Base-by-base conservation (phyloP, 2,329 filamentous ascomycete genomes). In the Curvularia lunata region DNA sequence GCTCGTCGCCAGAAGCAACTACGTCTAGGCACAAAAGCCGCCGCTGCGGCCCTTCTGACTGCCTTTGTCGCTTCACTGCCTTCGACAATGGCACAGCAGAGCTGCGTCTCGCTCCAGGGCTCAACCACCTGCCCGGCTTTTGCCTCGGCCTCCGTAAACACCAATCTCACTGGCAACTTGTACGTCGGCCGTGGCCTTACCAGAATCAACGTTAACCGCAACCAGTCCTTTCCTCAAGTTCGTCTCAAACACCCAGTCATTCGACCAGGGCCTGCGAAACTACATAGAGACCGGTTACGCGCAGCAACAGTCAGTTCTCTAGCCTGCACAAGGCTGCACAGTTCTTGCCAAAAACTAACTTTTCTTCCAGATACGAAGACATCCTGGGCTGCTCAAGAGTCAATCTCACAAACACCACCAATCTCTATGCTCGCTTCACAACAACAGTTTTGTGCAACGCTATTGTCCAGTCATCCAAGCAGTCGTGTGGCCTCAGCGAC, bases 381-480 rank as follows among this genome's bases (percentile, higher is more conserved):
- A 82, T 92, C 47, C 85, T 99, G 63, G 94, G 94, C 54, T 99
- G 95, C 75, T 83, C 85, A 47, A 85, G 85, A 61, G 82, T 97
- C 69, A 86, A 95, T 71, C 84, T 93, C 55, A 86, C 86, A 54
- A 91, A 96, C 74, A 89, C 92, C 4, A 89, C 86, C 66, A 85
- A 90, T 70, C 86, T 93, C 71, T 99, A 99, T 78, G 94, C 95
- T 48, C 89, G 95, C 68, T 99, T 94, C 79, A 96, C 94, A 5
- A 95, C 88, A 46, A 95, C 91, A 60, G 89, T 96, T 63, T 85
- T 99, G 64, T 99, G 95, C 84, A 98, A 96, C 82, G 85, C 91
- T 64, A 90, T 99, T 72, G 86, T 99, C 49, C 95, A 99, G 78
- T 93, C 92, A 73, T 98, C 95, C 5, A 87, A 89, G 68, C 74